Base-by-base conservation (phyloP, 2,329 filamentous ascomycete species). In the Talaromyces albobiverticillius region DNA sequence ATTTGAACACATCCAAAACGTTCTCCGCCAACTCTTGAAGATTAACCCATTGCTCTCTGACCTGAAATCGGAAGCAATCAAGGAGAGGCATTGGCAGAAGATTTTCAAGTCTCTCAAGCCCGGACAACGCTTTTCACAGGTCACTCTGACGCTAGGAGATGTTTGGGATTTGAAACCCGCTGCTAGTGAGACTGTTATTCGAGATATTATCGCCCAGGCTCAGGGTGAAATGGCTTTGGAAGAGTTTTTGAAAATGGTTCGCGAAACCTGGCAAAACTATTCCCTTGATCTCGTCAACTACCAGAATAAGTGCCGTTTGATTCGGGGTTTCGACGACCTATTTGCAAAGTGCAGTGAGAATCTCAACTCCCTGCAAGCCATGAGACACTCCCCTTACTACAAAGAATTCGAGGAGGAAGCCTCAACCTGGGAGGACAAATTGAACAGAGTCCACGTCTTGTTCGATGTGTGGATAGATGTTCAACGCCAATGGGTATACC, bases 401-500 rank as follows among this genome's bases (percentile, higher is more conserved):
- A 97, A 96, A 71, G 93, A 97, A 65, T 99, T 99, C 59, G 94
- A 99, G 69, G 94, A 99, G 64, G 94, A 99, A 63, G 95, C 95
- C 6, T 88, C 91, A 1, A 84, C 88, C 1, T 99, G 94, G 94
- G 95, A 99, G 73, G 95, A 99, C 74, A 96, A 95, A 71, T 82
- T 99, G 23, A 99, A 97, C 71, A 86, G 94, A 43, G 91, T 99
- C 2, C 94, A 99, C 68, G 90, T 99, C 14, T 82, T 99, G 9
- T 99, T 99, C 66, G 94, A 99, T 70, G 92, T 99, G 14, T 99
- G 95, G 95, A 99, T 99, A 64, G 95, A 99, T 73, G 95, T 99
- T n/a, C 94, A 99, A 72, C 88, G 95, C 58, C 94, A 99, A 75
- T 99, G 94, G 94, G 94, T 99, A 7, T 99, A 99, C 70, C 83